Percentiles rank a stretch among this genome's conserved stretches.
phyloP scores from a whole-genome alignment of 2,329 filamentous ascomycete genomes.

The Monilinia fructicola region DNA sequence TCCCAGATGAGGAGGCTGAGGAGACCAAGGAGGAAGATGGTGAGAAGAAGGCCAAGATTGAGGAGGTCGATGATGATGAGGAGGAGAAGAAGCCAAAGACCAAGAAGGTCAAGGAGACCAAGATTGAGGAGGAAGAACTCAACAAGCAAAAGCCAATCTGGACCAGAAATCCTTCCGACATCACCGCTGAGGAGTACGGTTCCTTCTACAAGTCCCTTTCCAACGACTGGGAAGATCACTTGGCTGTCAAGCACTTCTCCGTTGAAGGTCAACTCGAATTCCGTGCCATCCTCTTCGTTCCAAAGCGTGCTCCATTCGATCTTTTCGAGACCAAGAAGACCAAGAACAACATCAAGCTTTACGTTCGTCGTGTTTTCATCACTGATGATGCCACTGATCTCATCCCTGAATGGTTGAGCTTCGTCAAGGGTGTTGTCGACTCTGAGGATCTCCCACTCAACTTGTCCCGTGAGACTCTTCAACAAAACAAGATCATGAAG shows the following conservation, averaged over 20 bases:
- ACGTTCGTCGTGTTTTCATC: conserved; percentile 99
- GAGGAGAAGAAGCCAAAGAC: conserved; percentile 56
- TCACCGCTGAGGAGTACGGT: conserved; percentile 93
- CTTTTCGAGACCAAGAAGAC: conserved; percentile 99
- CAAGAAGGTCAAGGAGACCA: conserved; percentile 99
- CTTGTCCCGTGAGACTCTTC: conserved; percentile 98
- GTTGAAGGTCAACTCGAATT: conserved; percentile 99
- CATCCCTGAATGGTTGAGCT: conserved; percentile 98
- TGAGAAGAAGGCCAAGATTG: conserved; percentile 28
- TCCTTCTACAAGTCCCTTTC: conserved; percentile 99
- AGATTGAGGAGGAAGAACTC: conserved; percentile 98
- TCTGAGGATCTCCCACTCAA: conserved; percentile 99
- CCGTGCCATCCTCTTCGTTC: conserved; percentile 98
- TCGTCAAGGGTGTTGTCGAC: conserved; percentile 99
- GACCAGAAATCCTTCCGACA: conserved; percentile 96
- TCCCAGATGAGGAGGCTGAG: conserved; percentile 48
- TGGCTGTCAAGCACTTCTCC: conserved; percentile 99
- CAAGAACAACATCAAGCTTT: conserved; percentile 99
- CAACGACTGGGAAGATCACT: conserved; percentile 99
- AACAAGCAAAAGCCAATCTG: conserved; percentile 99
- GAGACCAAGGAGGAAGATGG: conserved; percentile 47
- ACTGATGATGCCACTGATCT: conserved; percentile 98
- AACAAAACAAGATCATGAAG: conserved; percentile 99
- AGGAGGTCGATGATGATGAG: conserved; percentile 28
- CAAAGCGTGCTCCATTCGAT: conserved; percentile 99